Percentiles rank a stretch among this genome's conserved stretches.
Conservation (phyloP, 2,329 filamentous ascomycete genomes). For the Ophiostoma sp. region DNA sequence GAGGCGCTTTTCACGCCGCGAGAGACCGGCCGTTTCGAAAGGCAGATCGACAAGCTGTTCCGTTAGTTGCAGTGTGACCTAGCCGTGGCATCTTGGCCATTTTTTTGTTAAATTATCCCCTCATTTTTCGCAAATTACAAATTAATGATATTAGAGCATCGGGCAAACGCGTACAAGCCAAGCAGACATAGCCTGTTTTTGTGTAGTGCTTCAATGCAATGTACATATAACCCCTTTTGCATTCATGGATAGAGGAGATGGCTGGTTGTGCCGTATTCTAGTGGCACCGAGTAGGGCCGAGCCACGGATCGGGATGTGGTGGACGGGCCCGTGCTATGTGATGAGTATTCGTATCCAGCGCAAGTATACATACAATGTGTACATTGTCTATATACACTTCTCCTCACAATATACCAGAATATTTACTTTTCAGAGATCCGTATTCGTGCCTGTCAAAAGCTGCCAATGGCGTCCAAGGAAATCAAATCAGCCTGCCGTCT, state of each 20-base stretch:
- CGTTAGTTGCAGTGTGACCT: background rate
- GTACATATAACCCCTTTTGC: background rate
- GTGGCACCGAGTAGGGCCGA: background rate
- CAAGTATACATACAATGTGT: too few relatives aligned
- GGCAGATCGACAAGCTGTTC: conserved; percentile 21
- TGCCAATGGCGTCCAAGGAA: background rate
- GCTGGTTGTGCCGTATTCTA: too few relatives aligned
- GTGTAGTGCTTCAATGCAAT: background rate
- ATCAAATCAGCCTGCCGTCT: background rate
- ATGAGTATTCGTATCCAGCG: too few relatives aligned
- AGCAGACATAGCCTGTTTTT: background rate
- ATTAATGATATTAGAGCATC: background rate
- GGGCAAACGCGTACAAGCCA: background rate
- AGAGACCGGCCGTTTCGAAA: conserved; percentile 13
- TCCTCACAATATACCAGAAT: too few relatives aligned
- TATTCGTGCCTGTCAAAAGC: background rate
- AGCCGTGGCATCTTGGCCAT: background rate
- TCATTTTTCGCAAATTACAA: background rate
- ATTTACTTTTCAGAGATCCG: background rate
- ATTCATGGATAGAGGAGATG: background rate
- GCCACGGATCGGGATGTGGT: background rate
- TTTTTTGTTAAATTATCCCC: background rate
- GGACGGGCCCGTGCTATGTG: background rate
- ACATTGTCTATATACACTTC: too few relatives aligned
- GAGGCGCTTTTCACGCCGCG: conserved; percentile 22